These are phyloP conservation scores for Sporothrix globosa DNA, from an alignment of 2,329 filamentous ascomycete genomes.

Conservation along the genomic window DNA sequence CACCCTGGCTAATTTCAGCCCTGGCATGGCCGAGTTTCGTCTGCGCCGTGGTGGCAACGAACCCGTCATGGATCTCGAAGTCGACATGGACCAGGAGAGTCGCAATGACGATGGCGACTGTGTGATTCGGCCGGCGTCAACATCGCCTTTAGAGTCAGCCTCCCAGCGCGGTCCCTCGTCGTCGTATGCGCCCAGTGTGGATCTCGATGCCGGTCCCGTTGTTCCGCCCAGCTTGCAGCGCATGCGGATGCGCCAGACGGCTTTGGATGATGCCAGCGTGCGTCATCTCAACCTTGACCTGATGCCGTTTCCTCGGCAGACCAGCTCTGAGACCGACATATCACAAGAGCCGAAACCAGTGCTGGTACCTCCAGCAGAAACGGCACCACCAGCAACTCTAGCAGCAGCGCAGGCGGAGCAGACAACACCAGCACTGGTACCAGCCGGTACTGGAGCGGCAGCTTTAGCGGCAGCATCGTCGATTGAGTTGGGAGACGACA, in stretches of 20 bases:
- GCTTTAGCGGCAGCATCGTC: background rate
- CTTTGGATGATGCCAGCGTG: slow-evolving; percentile 8
- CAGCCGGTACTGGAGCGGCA: background rate
- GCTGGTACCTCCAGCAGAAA: background rate
- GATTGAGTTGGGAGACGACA: slow-evolving; percentile 2
- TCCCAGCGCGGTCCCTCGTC: slow-evolving; percentile 2
- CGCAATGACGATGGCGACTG: slow-evolving; percentile 25
- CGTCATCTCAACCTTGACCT: background rate
- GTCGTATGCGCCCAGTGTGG: slow-evolving; percentile 15
- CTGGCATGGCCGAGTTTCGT: slow-evolving; percentile 21
- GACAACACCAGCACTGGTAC: background rate
- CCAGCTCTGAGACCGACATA: background rate
- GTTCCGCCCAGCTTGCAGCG: slow-evolving; percentile 8
- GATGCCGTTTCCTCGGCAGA: background rate
- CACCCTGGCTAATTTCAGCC: background rate
- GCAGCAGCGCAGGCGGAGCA: background rate
- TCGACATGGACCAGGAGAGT: slow-evolving; percentile 25
- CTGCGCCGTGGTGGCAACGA: slow-evolving; percentile 22
- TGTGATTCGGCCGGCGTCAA: slow-evolving; percentile 14
- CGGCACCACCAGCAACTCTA: background rate
- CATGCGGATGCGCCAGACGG: slow-evolving; percentile 9
- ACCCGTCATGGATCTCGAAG: slow-evolving; percentile 22
- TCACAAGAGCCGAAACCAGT: background rate
- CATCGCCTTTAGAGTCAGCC: background rate
- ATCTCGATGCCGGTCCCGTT: background rate